Conservation (phyloP, 2,329 filamentous ascomycete genomes). For the Colletotrichum melonis region DNA sequence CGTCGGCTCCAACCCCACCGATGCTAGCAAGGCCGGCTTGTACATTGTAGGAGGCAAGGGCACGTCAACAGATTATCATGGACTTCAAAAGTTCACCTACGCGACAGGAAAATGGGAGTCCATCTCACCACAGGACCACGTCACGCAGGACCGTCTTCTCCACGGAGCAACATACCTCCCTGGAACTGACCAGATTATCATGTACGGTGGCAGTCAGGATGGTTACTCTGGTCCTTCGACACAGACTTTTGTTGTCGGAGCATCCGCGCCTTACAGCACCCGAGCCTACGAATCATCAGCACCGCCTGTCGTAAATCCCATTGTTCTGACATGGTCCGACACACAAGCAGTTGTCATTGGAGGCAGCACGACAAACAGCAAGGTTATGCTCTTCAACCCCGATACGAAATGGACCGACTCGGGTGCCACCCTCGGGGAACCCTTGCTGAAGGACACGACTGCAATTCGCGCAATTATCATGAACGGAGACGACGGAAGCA, state of each 20-base stretch:
- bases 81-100: constrained; percentile 77
- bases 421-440: constrained; percentile 70
- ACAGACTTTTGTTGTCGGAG: constrained; percentile 80
- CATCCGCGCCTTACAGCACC: constrained; percentile 73
- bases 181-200: constrained; percentile 75
- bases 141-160: constrained; percentile 76
- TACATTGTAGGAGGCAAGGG: constrained; percentile 84
- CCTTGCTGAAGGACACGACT: constrained; percentile 68
- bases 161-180: constrained; percentile 83
- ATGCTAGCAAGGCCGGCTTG: constrained; percentile 70
- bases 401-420: constrained; percentile 74
- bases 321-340: constrained; percentile 80
- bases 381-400: constrained; percentile 79
- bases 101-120: constrained; percentile 64
- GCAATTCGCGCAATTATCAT: constrained; percentile 73
- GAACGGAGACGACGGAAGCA: constrained; percentile 80
- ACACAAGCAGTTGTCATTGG: constrained; percentile 80
- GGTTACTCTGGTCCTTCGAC: constrained; percentile 69
- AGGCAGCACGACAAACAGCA: constrained; percentile 72
- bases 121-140: constrained; percentile 55
- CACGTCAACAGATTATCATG: constrained; percentile 67
- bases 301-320: constrained; percentile 74
- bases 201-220: constrained; percentile 82
- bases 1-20: constrained; percentile 74
- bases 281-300: constrained; percentile 68